Percentiles rank a stretch among this genome's conserved stretches.
These are phyloP conservation scores for Pseudogymnoascus sp. DNA, from an alignment of 2,329 filamentous ascomycete species.

Conservation along the genomic window DNA sequence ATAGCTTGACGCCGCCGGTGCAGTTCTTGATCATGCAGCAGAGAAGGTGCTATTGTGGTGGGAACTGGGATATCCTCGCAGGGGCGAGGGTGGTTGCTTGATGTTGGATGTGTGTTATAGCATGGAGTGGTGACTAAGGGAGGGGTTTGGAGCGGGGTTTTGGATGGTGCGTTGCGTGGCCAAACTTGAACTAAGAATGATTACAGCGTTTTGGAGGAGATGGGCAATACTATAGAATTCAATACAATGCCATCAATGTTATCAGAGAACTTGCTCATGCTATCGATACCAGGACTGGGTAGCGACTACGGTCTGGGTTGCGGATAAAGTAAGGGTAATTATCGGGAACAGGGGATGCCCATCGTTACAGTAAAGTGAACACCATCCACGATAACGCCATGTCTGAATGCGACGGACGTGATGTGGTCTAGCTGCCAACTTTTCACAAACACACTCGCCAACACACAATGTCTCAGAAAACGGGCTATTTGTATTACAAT, in stretches of 20 bases:
- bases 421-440: background rate
- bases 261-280: background rate
- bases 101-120: background rate
- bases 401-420: background rate
- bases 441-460: background rate
- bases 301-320: background rate
- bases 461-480: background rate
- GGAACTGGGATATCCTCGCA: constrained; percentile 24
- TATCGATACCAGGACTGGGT: background rate
- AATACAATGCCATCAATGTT: background rate
- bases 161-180: background rate
- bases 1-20: constrained; percentile 23
- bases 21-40: constrained; percentile 30
- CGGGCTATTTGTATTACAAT: background rate
- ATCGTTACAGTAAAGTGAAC: background rate
- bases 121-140: background rate
- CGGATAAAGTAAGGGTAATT: background rate
- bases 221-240: background rate
- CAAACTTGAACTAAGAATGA: background rate
- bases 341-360: background rate
- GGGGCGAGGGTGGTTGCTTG: constrained; percentile 5
- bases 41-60: constrained; percentile 27
- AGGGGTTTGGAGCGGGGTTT: background rate
- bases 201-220: background rate
- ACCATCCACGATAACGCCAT: background rate